Evolutionary conservation across 2,329 filamentous ascomycete species (phyloP).

Genomic region (Scedosporium aurantiacum): DNA sequence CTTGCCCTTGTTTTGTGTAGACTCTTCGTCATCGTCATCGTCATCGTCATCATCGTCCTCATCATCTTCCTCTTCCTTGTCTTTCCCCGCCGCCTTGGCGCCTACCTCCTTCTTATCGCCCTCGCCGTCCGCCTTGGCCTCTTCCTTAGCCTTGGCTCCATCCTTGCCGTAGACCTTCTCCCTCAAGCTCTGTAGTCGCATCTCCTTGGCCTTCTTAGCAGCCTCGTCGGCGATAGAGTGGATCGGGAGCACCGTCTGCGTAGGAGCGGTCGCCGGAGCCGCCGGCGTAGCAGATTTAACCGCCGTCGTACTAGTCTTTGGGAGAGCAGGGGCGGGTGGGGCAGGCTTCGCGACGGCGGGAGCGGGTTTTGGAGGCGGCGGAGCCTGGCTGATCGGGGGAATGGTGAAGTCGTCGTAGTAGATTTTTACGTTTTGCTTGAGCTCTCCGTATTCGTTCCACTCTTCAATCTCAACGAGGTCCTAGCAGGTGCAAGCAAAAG

Average conservation of each 20-base stretch:
- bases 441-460: conserved; percentile 97
- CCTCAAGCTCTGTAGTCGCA: conserved; percentile 40
- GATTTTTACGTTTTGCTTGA: conserved; percentile 72
- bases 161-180: conserved; percentile 44
- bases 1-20: not conserved
- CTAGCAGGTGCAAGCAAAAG: conserved; percentile 34
- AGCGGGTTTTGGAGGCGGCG: conserved; percentile 15
- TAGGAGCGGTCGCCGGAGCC: conserved; percentile 10
- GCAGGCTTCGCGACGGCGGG: conserved; percentile 18
- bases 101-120: conserved; percentile 8
- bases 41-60: conserved; percentile 11
- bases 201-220: conserved; percentile 51
- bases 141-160: conserved; percentile 12
- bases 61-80: conserved; percentile 10
- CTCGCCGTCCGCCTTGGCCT: conserved; percentile 6
- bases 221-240: conserved; percentile 53
- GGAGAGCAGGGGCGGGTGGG: conserved; percentile 14
- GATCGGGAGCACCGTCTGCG: conserved; percentile 27
- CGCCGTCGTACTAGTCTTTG: conserved; percentile 5
- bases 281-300: not conserved
- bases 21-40: conserved; percentile 8
- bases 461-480: conserved; percentile 92
- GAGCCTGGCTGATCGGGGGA: conserved; percentile 34
- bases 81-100: conserved; percentile 9
- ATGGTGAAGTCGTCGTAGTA: conserved; percentile 53